These are phyloP conservation scores for Viridothelium virens DNA, from an alignment of 495 filamentous ascomycete species.

Conservation along the genomic window DNA sequence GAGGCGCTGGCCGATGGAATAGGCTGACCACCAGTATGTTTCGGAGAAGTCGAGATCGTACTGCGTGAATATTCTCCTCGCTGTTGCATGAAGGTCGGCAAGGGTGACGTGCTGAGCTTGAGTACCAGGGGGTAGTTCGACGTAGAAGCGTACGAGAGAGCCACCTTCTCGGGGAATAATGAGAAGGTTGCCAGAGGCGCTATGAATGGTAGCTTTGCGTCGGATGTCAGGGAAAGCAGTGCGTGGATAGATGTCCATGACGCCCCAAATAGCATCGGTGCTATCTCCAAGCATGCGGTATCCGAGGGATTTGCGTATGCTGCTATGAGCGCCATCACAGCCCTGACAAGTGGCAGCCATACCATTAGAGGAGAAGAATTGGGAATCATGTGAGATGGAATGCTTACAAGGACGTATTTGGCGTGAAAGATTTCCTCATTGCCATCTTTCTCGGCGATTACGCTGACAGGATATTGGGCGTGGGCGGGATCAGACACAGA, in stretches of 20 bases:
- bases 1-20: slow-evolving; percentile 52
- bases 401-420: slow-evolving; percentile 55
- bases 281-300: slow-evolving; percentile 67
- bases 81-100: neutral
- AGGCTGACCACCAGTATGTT: slow-evolving; percentile 53
- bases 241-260: slow-evolving; percentile 69
- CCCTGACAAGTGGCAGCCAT: slow-evolving; percentile 30
- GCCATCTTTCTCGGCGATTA: slow-evolving; percentile 47
- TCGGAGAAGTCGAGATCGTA: slow-evolving; percentile 46
- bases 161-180: slow-evolving; percentile 62
- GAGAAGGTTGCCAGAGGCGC: slow-evolving; percentile 46
- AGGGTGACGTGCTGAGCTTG: slow-evolving; percentile 23
- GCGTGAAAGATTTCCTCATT: slow-evolving; percentile 47
- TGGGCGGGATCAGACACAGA: neutral
- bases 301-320: slow-evolving; percentile 58
- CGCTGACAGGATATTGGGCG: slow-evolving; percentile 38
- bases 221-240: slow-evolving; percentile 73
- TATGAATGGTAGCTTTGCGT: slow-evolving; percentile 51
- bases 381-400: neutral
- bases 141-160: slow-evolving; percentile 54
- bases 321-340: slow-evolving; percentile 72
- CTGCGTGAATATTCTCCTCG: slow-evolving; percentile 44
- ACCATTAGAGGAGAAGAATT: neutral
- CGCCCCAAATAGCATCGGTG: slow-evolving; percentile 70
- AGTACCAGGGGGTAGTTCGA: slow-evolving; percentile 53